Evolutionary conservation across 345 rosid species (phyloP).

Genomic region (Citrus cavaleriei): DNA sequence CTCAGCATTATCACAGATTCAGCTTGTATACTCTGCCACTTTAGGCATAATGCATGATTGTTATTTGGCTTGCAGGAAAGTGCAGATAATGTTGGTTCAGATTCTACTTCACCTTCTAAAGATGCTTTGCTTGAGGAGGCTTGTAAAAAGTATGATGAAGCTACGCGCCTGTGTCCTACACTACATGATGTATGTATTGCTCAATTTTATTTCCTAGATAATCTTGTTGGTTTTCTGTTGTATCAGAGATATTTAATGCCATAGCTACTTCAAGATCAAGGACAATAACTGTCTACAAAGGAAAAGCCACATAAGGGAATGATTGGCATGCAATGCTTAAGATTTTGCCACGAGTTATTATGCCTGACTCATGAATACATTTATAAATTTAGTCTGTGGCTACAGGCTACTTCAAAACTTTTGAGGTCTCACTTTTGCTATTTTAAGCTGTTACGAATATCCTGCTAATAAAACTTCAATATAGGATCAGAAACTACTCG

Average conservation of each 20-base stretch:
- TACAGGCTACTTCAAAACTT: not conserved
- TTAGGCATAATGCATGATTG: conserved; percentile 5
- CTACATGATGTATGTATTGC: conserved; percentile 83
- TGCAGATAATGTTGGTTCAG: conserved; percentile 86
- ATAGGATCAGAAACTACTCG: not conserved
- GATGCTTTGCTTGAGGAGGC: conserved; percentile 98
- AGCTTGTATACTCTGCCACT: not conserved
- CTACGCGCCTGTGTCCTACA: conserved; percentile 83
- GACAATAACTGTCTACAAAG: conserved; percentile 1
- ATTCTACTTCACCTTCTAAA: conserved; percentile 92
- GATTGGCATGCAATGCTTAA: not conserved
- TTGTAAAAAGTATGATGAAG: conserved; percentile 93
- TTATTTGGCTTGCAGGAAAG: conserved; percentile 69
- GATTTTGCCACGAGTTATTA: not conserved
- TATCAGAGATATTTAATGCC: not conserved
- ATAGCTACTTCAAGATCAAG: not conserved
- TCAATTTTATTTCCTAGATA: not conserved
- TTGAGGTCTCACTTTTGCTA: not conserved
- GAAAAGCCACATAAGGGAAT: conserved; percentile 1
- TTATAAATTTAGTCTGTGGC: not conserved
- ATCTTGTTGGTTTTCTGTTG: conserved; percentile 9
- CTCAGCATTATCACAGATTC: not conserved
- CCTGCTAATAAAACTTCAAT: not conserved
- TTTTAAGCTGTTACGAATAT: not conserved
- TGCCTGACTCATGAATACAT: not conserved